phyloP scores from a whole-genome alignment of 345 rosid species.

The Aurinia saxatilis region DNA sequence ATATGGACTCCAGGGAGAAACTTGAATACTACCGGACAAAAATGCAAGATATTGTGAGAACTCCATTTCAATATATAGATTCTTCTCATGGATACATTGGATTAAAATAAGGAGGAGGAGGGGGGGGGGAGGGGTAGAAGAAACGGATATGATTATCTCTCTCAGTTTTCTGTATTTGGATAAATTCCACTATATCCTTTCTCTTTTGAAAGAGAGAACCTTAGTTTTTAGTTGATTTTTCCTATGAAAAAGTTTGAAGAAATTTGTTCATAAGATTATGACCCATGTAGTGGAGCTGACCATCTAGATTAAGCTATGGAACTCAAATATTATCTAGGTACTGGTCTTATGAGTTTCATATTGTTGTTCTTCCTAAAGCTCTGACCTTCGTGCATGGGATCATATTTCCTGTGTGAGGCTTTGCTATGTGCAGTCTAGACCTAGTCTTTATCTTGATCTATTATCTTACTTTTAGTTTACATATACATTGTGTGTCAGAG shows the following conservation, averaged over 20 bases:
- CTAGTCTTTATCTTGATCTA: not conserved
- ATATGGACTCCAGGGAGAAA: slow-evolving; percentile 88
- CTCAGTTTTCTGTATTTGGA: not conserved
- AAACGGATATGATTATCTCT: not conserved
- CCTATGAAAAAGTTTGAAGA: not conserved
- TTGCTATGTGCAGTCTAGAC: not conserved
- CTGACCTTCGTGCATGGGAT: not conserved
- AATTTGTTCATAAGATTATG: not conserved
- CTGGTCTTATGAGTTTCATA: not conserved
- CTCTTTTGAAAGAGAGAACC: not conserved
- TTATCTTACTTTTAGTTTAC: not conserved
- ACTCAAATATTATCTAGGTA: not conserved
- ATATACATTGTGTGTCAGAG: not conserved
- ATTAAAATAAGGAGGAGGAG: too few species aligned
- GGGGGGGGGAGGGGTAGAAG: too few species aligned
- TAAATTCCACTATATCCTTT: not conserved
- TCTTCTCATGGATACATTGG: too few species aligned
- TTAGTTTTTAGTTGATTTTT: not conserved
- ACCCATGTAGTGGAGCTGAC: not conserved
- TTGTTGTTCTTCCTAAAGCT: not conserved
- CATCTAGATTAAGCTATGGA: not conserved
- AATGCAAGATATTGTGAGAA: slow-evolving; percentile 98
- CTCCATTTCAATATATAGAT: too few species aligned
- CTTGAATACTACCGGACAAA: slow-evolving; percentile 81
- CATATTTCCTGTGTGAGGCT: not conserved